phyloP scores from a whole-genome alignment of 768 basidiomycete species.

The Phaffia australis region DNA sequence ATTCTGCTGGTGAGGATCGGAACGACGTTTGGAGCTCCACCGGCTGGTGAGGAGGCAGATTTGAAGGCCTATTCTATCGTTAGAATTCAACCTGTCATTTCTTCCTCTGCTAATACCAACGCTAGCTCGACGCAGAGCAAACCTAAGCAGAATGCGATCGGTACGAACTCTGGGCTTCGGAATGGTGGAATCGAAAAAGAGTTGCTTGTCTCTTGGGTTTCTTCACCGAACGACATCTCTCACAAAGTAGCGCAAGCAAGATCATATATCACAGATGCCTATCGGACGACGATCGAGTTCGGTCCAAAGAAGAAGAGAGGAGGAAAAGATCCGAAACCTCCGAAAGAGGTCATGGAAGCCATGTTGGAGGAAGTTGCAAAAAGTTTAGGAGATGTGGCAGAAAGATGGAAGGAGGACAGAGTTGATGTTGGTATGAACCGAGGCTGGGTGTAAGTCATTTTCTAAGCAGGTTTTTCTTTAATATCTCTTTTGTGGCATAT shows the following conservation, averaged over 20 bases:
- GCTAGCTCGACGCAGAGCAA: background rate
- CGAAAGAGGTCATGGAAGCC: background rate
- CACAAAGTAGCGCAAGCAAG: background rate
- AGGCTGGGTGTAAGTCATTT: background rate
- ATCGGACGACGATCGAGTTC: background rate
- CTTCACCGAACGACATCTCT: slow-evolving; percentile 1
- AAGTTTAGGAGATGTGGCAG: background rate
- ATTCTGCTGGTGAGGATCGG: slow-evolving; percentile 3
- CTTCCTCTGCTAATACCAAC: background rate
- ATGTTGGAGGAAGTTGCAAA: slow-evolving; percentile 1
- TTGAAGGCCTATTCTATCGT: background rate
- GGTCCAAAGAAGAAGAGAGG: slow-evolving; percentile 9
- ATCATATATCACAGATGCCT: background rate
- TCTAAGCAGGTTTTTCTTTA: background rate
- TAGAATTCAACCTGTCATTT: background rate
- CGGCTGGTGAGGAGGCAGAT: background rate
- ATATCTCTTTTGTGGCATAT: too few species aligned
- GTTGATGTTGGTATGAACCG: background rate
- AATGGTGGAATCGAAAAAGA: slow-evolving; percentile 1
- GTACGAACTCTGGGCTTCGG: background rate
- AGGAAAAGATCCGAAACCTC: slow-evolving; percentile 1
- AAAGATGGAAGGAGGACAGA: background rate
- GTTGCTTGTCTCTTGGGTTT: slow-evolving; percentile 6
- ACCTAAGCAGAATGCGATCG: background rate
- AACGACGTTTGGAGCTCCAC: too few species aligned